Evolutionary conservation across 495 filamentous ascomycete genomes (phyloP), one percentile per base, ranked within the genome.

Genomic region (Talaromyces thailandensis): DNA sequence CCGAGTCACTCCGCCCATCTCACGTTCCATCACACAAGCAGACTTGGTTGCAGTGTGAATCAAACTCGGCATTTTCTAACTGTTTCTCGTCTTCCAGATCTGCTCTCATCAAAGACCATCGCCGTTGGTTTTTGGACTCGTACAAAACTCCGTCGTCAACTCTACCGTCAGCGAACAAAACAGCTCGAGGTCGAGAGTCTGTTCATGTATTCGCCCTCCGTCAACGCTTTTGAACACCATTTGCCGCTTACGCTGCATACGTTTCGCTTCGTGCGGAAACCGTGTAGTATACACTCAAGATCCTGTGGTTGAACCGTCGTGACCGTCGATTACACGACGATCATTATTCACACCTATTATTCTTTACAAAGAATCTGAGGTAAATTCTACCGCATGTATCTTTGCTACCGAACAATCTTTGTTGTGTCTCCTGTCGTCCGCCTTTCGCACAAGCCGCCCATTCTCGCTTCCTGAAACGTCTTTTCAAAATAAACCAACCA

Each of bases 241-340:
- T 87, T 90, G 84, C 89, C 90, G 81, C 84, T 88, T 82, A 88
- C 89, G 90, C 90, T 92, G 91, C 90, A 91, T 84, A 77, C 86
- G 82, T 92, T 95, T 89, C 90, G 90, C 85, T 88, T 84, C 86
- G 82, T 84, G 84, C 82, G 88, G 81, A 93, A 88, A 88, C 88
- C 86, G 84, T 88, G 90, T 88, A 89, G 88, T 81, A 85, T 83
- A 71, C 83, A 89, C 75, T 85, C 88, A 69, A 86, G 84, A 75
- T 88, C 88, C 67, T 92, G 93, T 88, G 92, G 92, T 82, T 96
- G 88, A 92, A 72, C 64, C 65, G 37, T 65, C 67, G 67, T 76
- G 68, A 70, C 61, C 61, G 59, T 70, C 61, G 65, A 65, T 56
- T 58, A 65, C 70, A 14, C 71, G 69, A 68, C 73, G 75, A 74